Evolutionary conservation across 2,329 filamentous ascomycete species (phyloP).

Genomic region (Metarhizium anisopliae): DNA sequence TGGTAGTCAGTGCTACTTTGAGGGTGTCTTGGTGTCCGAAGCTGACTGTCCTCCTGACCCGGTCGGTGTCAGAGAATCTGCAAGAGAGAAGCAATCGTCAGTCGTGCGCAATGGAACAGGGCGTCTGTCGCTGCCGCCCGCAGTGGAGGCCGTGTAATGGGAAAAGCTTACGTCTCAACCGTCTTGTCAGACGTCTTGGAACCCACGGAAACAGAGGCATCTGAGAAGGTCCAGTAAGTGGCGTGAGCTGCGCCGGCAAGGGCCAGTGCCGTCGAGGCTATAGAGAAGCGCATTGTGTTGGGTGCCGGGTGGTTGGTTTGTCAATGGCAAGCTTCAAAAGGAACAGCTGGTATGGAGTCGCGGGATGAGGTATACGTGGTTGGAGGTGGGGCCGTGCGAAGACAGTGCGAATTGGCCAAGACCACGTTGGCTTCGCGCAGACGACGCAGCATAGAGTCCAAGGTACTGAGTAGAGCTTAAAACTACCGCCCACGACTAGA

Average conservation of each 20-base stretch:
- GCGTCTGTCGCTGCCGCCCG: neutral
- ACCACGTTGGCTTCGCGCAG: neutral
- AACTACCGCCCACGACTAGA: too few relatives aligned
- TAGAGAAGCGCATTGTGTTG: constrained; percentile 27
- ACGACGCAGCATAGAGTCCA: too few relatives aligned
- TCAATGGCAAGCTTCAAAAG: constrained; percentile 14
- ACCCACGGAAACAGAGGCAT: constrained; percentile 58
- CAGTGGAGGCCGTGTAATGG: neutral
- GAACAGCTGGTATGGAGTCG: constrained; percentile 17
- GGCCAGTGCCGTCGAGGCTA: constrained; percentile 32
- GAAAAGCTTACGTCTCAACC: constrained; percentile 55
- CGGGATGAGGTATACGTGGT: constrained; percentile 15
- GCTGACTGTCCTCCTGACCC: constrained; percentile 53
- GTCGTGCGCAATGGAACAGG: neutral
- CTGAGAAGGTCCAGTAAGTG: constrained; percentile 63
- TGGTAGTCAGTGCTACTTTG: constrained; percentile 73
- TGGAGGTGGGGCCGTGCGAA: constrained; percentile 7
- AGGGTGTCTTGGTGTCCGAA: constrained; percentile 64
- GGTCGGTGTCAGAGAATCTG: constrained; percentile 51
- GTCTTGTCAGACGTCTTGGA: constrained; percentile 54
- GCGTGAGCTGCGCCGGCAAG: constrained; percentile 42
- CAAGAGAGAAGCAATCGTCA: neutral
- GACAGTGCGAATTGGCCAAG: neutral
- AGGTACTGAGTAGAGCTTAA: too few relatives aligned
- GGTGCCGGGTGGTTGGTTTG: constrained; percentile 8